Conservation (phyloP, 345 rosid species). For the Microthlaspi erraticum region DNA sequence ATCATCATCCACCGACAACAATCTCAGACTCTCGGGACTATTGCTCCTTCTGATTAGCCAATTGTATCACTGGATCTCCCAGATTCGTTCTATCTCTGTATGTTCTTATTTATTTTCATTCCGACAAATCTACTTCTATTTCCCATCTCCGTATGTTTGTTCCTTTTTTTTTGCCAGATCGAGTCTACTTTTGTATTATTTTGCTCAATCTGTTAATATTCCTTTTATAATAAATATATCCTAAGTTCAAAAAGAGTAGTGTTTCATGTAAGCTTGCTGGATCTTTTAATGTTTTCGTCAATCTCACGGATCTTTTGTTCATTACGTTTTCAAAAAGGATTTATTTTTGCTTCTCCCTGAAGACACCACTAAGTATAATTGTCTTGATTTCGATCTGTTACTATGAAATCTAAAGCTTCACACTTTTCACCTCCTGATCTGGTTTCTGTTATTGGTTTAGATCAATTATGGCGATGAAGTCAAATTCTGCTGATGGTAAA, state of each 20-base stretch:
- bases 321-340: slow-evolving; percentile 21
- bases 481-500: slow-evolving; percentile 72
- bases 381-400: slow-evolving; percentile 35
- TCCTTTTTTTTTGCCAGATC: slow-evolving; percentile 20
- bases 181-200: not conserved
- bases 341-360: slow-evolving; percentile 26
- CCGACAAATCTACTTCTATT: slow-evolving; percentile 30
- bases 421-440: slow-evolving; percentile 9
- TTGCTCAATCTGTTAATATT: slow-evolving; percentile 31
- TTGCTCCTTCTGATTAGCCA: slow-evolving; percentile 33
- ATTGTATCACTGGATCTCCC: slow-evolving; percentile 29
- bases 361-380: slow-evolving; percentile 27
- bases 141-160: not conserved
- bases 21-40: slow-evolving; percentile 7
- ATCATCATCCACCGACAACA: slow-evolving; percentile 31
- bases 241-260: slow-evolving; percentile 1
- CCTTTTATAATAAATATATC: slow-evolving; percentile 1
- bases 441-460: slow-evolving; percentile 31
- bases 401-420: slow-evolving; percentile 17
- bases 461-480: slow-evolving; percentile 73
- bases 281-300: slow-evolving; percentile 23
- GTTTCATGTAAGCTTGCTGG: slow-evolving; percentile 13
- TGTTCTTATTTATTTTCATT: slow-evolving; percentile 18
- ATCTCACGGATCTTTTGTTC: slow-evolving; percentile 35
- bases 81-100: slow-evolving; percentile 41